Conservation (phyloP, 2,329 filamentous ascomycete genomes). For the Elsinoe fawcettii region DNA sequence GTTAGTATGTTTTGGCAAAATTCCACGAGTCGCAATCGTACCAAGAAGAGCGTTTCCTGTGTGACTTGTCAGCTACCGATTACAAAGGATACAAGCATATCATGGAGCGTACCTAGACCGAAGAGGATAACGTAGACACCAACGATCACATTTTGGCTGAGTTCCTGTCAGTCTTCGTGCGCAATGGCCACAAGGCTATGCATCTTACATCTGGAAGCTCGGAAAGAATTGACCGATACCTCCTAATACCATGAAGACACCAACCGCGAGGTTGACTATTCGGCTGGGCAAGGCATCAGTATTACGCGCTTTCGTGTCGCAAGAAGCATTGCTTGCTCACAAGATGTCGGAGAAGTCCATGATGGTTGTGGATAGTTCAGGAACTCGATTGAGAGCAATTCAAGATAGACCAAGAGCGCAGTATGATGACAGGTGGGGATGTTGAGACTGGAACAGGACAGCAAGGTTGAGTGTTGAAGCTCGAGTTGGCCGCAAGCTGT, state of each 20-base stretch:
- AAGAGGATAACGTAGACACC: conserved; percentile 87
- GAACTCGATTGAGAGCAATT: not conserved
- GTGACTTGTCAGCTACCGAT: not conserved
- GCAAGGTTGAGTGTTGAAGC: conserved; percentile 1
- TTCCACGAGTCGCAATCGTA: conserved; percentile 22
- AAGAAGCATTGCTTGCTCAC: conserved; percentile 39
- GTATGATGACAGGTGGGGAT: not conserved
- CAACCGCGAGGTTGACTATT: conserved; percentile 85
- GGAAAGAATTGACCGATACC: conserved; percentile 67
- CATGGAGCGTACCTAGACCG: conserved; percentile 59
- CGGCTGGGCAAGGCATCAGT: conserved; percentile 54
- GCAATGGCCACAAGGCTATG: not conserved
- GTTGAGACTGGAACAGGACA: not conserved
- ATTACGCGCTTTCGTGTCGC: conserved; percentile 16
- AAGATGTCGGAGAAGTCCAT: conserved; percentile 94
- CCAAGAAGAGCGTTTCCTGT: conserved; percentile 53
- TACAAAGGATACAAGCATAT: not conserved
- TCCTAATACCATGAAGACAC: conserved; percentile 77
- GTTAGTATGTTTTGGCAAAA: conserved; percentile 14
- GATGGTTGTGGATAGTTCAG: conserved; percentile 23
- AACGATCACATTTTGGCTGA: conserved; percentile 64
- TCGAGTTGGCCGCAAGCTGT: conserved; percentile 8
- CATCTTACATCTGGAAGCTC: conserved; percentile 37
- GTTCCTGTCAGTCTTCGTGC: conserved; percentile 24
- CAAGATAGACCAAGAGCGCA: not conserved